phyloP scores from a whole-genome alignment of 352 stramenopile species.

The Lagenidium giganteum region DNA sequence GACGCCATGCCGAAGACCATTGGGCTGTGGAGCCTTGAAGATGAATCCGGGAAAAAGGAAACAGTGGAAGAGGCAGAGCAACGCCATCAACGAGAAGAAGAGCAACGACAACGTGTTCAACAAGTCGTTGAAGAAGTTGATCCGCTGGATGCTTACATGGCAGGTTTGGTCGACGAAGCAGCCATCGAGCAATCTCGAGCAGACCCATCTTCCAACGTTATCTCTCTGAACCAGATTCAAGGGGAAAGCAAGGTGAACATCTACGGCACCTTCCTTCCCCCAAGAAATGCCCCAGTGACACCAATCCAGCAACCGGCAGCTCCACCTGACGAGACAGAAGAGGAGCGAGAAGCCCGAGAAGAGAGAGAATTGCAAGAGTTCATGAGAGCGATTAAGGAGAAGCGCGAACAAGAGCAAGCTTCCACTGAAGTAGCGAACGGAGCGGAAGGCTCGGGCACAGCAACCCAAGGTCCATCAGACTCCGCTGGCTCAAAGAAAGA shows the following conservation, averaged over 20 bases:
- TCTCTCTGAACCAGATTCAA: constrained; percentile 82
- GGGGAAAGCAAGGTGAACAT: constrained; percentile 76
- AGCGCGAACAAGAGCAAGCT: constrained; percentile 65
- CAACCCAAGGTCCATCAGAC: too few relatives aligned
- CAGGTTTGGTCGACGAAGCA: constrained; percentile 70
- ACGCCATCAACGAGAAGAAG: constrained; percentile 41
- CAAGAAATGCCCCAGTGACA: constrained; percentile 6
- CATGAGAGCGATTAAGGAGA: constrained; percentile 77
- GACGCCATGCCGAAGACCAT: constrained; percentile 65
- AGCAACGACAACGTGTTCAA: constrained; percentile 57
- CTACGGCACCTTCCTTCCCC: constrained; percentile 79
- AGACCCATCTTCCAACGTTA: constrained; percentile 73
- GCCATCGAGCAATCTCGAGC: constrained; percentile 67
- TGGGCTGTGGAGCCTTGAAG: constrained; percentile 52
- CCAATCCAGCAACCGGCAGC: constrained; percentile 2
- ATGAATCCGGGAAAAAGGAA: constrained; percentile 66
- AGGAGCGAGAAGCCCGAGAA: constrained; percentile 70
- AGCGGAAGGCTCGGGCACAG: constrained; percentile 15
- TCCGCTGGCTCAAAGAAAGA: too few relatives aligned
- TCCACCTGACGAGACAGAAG: constrained; percentile 33
- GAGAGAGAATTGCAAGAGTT: constrained; percentile 82
- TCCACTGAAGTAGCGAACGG: too few relatives aligned
- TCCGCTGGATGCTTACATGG: constrained; percentile 84
- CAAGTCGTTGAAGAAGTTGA: constrained; percentile 79
- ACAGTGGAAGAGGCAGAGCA: constrained; percentile 37